Base-by-base conservation (phyloP, 306 rosid species). In the Sphenostylis stenocarpa region DNA sequence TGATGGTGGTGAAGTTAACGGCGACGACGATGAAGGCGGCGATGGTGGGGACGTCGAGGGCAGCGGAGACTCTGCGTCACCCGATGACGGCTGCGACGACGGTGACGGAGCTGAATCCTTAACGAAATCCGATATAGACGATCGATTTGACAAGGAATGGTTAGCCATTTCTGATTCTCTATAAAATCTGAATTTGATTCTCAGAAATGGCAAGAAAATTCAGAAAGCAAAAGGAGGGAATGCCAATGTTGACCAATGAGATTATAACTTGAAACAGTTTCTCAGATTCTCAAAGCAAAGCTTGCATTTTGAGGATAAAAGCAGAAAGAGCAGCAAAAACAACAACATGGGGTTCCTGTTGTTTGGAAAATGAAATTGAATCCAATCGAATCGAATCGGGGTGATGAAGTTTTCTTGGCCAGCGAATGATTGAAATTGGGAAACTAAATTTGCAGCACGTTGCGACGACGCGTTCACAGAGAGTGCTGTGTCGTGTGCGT, bases 101-200 rank as follows among this genome's bases (percentile, higher is more conserved):
- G 62, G 61, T 13, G 72, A 26, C 0, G 75, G 75, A 64, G 75
- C 57, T 2, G 85, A 29, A 68, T 17, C 66, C 9, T 66, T 43
- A 1, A n/a, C 14, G 0, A 51, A 20, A 45, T 13, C 8, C 17
- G 65, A 67, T 21, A 60, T 8, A 29, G 67, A 33, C 9, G 72
- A 5, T 6, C 1, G 47, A 8, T 73, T 73, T 3, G 77, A 33
- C 0, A 64, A 26, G n/a, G 16, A 55, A 11, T 36, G 11, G 0
- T 15, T 23, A 78, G 84, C 86, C 86, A 85, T 85, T 75, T 85
- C 86, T 81, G 86, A 78, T 70, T 53, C 43, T 19, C 9, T 19
- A 60, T 53, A 33, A 38, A 77, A 44, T 62, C 31, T 75, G 13
- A 72, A 67, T 11, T 41, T 47, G 57, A 57, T 75, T 23, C 43